Base-by-base conservation (phyloP, 2,329 filamentous ascomycete genomes). In the Teratosphaeria gauchensis region DNA sequence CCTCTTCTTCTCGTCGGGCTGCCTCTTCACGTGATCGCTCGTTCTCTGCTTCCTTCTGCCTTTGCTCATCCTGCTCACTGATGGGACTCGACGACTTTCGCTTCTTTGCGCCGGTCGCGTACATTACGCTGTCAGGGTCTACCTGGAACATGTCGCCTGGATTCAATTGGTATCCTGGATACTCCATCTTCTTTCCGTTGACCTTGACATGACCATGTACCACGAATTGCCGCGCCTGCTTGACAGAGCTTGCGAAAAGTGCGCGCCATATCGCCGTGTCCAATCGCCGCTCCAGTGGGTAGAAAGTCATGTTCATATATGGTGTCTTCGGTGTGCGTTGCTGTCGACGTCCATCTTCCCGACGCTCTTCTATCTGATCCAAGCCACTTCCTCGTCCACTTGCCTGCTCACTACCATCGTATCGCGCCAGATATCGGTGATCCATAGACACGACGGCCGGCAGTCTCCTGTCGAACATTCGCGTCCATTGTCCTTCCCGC, bases 81-180 rank as follows among this genome's bases (percentile, higher is more conserved):
- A 53, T 70, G 62, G 66, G 61, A 54, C 61, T 68, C 48, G 61
- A 59, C 57, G 65, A 68, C 58, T 69, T 68, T 54, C 63, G 59
- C 64, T 73, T 74, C 54, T 83, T 82, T 30, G 82, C 81, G 59
- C 94, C 94, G 1, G 92, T 96, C 35, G 90, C 92, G 68, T 83
- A 92, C 74, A 99, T 81, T 58, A 99, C 94, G 66, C 87, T 85
- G 46, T 96, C 90, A 38, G 89, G 82, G 21, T 96, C 88, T 67
- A 99, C 92, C 73, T 95, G 90, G 80, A 99, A 99, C 85, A 99
- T 90, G 73, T 99, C 94, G 66, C 94, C 94, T 2, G 94, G 95
- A 74, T 99, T 99, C 46, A 99, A 83, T 64, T 91, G 85, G 74
- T 99, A 99, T 58, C 90, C 88, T 8, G 94, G 92, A 71, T 94